Evolutionary conservation across 1,139 yeast species (phyloP).

Genomic region (Blastobotrys petasosporus): DNA sequence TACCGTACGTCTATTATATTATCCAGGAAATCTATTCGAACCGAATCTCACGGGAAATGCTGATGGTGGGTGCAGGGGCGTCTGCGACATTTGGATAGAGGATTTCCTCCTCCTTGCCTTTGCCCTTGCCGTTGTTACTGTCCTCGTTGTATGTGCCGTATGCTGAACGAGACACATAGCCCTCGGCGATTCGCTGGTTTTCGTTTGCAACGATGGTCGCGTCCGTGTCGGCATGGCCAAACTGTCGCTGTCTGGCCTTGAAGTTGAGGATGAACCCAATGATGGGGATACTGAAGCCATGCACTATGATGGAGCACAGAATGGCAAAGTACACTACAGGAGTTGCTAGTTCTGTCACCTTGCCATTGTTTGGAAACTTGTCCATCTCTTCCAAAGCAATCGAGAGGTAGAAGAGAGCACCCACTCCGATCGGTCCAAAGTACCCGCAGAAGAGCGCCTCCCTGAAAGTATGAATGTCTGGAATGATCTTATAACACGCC

Average conservation of each 20-base stretch:
- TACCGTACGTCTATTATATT: too few species aligned
- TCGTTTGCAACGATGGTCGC: not conserved
- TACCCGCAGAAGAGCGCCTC: conserved; percentile 41
- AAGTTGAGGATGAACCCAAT: conserved; percentile 4
- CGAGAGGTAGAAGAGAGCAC: conserved; percentile 33
- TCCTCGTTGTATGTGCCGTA: too few species aligned
- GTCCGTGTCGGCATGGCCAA: not conserved
- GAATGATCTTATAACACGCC: conserved; percentile 32
- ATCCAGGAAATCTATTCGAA: too few species aligned
- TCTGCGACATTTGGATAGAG: too few species aligned
- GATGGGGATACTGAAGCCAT: conserved; percentile 30
- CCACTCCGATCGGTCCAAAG: conserved; percentile 46
- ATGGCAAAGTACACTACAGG: conserved; percentile 30
- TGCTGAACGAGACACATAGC: too few species aligned
- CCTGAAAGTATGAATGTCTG: conserved; percentile 34
- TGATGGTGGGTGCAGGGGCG: too few species aligned
- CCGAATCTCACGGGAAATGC: too few species aligned
- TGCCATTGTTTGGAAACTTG: conserved; percentile 12
- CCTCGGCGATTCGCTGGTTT: too few species aligned
- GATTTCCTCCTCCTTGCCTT: too few species aligned
- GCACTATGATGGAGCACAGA: conserved; percentile 27
- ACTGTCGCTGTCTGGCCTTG: not conserved
- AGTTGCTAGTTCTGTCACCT: conserved; percentile 18
- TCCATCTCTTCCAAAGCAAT: conserved; percentile 23
- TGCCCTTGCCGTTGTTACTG: too few species aligned